Percentiles rank a stretch among this genome's conserved stretches.
Evolutionary conservation across 2,329 filamentous ascomycete genomes (phyloP).

Genomic region (Chaetomium globosum): DNA sequence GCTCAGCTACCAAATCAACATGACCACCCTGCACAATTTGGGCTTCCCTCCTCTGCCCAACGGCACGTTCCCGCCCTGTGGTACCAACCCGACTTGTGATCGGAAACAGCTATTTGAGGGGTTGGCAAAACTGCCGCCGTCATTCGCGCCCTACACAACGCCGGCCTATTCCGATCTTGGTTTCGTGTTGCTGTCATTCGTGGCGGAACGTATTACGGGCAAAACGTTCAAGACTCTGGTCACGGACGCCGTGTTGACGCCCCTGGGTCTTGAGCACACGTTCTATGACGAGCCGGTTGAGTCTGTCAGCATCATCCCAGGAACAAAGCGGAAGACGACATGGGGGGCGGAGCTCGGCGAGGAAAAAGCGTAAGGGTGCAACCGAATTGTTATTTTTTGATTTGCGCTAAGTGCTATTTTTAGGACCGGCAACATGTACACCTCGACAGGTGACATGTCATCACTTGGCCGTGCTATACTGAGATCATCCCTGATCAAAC

Average conservation of each 20-base stretch:
- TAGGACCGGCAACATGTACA: conserved; percentile 43
- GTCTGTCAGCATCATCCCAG: conserved; percentile 43
- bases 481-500: conserved; percentile 40
- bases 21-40: conserved; percentile 32
- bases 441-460: conserved; percentile 40
- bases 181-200: conserved; percentile 45
- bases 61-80: conserved; percentile 41
- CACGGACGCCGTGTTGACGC: conserved; percentile 40
- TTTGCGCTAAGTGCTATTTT: not conserved
- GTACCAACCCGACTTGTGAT: conserved; percentile 39
- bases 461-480: conserved; percentile 41
- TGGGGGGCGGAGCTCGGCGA: conserved; percentile 43
- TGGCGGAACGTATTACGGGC: conserved; percentile 43
- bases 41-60: conserved; percentile 39
- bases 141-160: conserved; percentile 42
- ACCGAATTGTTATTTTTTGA: too few species aligned
- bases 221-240: conserved; percentile 41
- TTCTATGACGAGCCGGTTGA: conserved; percentile 41
- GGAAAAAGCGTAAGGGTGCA: conserved; percentile 37
- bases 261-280: conserved; percentile 41
- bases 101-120: conserved; percentile 33
- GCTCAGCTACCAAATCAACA: conserved; percentile 32
- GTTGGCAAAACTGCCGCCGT: conserved; percentile 37
- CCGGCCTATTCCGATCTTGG: conserved; percentile 47
- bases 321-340: conserved; percentile 37